A percentile compares a stretch with the other conserved stretches of the same genome.
Evolutionary conservation across 306 rosid species (phyloP).

Genomic region (Cucurbita argyrosperma): DNA sequence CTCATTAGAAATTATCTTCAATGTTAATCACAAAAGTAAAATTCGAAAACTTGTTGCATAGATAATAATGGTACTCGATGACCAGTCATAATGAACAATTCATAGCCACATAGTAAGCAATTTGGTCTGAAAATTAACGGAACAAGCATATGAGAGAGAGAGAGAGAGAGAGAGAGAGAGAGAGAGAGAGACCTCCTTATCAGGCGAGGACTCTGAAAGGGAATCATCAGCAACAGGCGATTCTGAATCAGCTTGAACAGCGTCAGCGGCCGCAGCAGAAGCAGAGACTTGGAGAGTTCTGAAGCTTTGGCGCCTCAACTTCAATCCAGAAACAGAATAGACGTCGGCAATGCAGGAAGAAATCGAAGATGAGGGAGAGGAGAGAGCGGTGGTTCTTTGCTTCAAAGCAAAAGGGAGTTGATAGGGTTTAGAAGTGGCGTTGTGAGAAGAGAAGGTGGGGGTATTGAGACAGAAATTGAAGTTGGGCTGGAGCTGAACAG

Average conservation of each 20-base stretch:
- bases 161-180: neutral
- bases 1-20: neutral
- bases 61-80: neutral
- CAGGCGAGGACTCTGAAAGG: constrained; percentile 9
- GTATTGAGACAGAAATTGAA: neutral
- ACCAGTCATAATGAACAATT: neutral
- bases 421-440: neutral
- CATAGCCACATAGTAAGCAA: neutral
- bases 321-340: neutral
- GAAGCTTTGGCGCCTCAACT: neutral
- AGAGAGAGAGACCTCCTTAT: constrained; percentile 18
- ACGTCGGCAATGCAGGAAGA: neutral
- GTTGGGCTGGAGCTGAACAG: constrained; percentile 3
- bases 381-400: neutral
- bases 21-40: neutral
- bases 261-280: constrained; percentile 25
- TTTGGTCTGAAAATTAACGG: neutral
- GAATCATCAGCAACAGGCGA: constrained; percentile 7
- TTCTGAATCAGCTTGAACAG: constrained; percentile 15
- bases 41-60: too few species aligned
- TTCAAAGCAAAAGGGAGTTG: neutral
- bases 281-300: constrained; percentile 9
- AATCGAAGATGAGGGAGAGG: neutral
- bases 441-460: neutral
- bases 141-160: neutral